Evolutionary conservation across 129 eudicot genomes (phyloP).

Genomic region (Cynara cardunculus): DNA sequence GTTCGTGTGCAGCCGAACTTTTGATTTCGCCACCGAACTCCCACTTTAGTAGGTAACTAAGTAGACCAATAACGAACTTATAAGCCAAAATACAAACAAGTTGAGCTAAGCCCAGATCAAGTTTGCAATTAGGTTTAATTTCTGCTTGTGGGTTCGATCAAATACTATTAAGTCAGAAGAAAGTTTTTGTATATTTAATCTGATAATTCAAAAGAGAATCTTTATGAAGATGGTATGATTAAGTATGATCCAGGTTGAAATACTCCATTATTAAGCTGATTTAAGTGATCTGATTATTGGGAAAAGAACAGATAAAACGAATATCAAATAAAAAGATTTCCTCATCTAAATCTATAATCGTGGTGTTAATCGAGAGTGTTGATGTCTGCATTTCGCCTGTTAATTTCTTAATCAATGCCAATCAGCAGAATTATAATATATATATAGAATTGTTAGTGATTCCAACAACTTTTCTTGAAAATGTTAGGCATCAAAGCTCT

Average conservation of each 20-base stretch:
- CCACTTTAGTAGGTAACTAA: constrained; percentile 18
- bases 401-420: background rate
- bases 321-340: background rate
- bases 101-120: background rate
- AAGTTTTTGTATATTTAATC: background rate
- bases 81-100: constrained; percentile 10
- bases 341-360: background rate
- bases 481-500: background rate
- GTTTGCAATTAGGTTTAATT: constrained; percentile 8
- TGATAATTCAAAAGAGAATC: background rate
- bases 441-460: too few species aligned
- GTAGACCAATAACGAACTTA: constrained; percentile 22
- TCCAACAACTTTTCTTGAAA: background rate
- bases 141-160: background rate
- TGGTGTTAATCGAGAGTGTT: background rate
- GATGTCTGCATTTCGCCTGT: background rate
- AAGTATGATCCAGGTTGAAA: background rate
- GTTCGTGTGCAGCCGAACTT: constrained; percentile 29
- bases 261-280: background rate
- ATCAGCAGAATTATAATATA: background rate
- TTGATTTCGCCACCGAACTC: constrained; percentile 6
- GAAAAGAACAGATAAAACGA: background rate
- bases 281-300: background rate
- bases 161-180: background rate
- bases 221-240: background rate